phyloP scores from a whole-genome alignment of 2,329 filamentous ascomycete species.

The Trichoderma gracile region DNA sequence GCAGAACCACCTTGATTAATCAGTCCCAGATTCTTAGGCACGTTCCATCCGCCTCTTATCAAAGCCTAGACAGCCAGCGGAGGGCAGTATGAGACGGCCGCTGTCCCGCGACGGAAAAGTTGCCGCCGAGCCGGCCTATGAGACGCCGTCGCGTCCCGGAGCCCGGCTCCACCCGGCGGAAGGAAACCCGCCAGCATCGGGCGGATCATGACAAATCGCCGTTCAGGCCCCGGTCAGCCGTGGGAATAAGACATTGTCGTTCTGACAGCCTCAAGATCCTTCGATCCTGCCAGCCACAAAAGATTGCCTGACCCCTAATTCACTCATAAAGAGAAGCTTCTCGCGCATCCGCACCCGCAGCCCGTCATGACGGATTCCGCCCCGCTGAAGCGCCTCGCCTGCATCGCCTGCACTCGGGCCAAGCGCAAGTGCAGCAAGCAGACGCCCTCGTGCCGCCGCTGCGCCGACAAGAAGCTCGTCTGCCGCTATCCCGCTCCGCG shows the following conservation, averaged over 20 bases:
- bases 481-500: slow-evolving; percentile 21
- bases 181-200: slow-evolving; percentile 3
- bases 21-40: neutral
- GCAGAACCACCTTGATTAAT: neutral
- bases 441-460: slow-evolving; percentile 15
- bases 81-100: neutral
- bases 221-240: neutral
- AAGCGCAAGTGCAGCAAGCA: slow-evolving; percentile 23
- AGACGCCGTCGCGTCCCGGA: neutral
- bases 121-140: slow-evolving; percentile 7
- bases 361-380: slow-evolving; percentile 12
- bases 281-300: neutral
- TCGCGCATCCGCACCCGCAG: neutral
- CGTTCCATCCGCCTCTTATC: neutral
- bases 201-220: slow-evolving; percentile 10
- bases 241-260: neutral
- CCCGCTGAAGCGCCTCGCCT: slow-evolving; percentile 13
- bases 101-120: slow-evolving; percentile 14
- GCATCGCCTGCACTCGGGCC: slow-evolving; percentile 14
- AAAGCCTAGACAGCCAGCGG: neutral
- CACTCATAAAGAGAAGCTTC: too few relatives aligned
- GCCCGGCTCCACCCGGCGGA: slow-evolving; percentile 16
- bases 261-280: neutral
- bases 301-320: too few relatives aligned
- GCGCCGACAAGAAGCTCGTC: neutral